These are phyloP conservation scores for Monascus purpureus DNA, from an alignment of 495 filamentous ascomycete species.

Conservation along the genomic window DNA sequence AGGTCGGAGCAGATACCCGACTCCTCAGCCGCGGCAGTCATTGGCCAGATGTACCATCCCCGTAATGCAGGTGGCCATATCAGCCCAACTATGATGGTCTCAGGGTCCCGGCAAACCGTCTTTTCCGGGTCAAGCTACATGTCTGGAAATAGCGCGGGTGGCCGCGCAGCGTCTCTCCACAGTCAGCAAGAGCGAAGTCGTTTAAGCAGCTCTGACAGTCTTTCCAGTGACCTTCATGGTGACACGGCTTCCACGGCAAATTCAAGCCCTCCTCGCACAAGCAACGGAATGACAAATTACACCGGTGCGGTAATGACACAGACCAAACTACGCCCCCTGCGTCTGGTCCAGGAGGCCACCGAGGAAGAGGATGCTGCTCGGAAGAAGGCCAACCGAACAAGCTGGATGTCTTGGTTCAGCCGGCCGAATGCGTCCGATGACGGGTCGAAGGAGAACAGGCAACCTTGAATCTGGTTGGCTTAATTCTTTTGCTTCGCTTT, in stretches of 20 bases:
- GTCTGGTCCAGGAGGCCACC: slow-evolving; percentile 60
- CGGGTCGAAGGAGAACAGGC: slow-evolving; percentile 7
- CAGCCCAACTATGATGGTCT: slow-evolving; percentile 35
- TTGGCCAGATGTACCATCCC: slow-evolving; percentile 74
- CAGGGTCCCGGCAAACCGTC: slow-evolving; percentile 30
- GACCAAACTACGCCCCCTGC: slow-evolving; percentile 70
- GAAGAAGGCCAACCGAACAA: slow-evolving; percentile 45
- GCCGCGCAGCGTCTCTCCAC: slow-evolving; percentile 33
- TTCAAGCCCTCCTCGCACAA: slow-evolving; percentile 41
- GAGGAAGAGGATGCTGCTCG: slow-evolving; percentile 36
- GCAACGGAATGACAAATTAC: slow-evolving; percentile 39
- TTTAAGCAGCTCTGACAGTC: slow-evolving; percentile 44
- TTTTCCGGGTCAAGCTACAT: slow-evolving; percentile 30
- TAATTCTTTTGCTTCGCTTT: slow-evolving; percentile 13
- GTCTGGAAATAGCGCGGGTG: slow-evolving; percentile 33
- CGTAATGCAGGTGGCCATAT: slow-evolving; percentile 43
- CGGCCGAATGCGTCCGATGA: slow-evolving; percentile 10
- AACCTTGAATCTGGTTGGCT: slow-evolving; percentile 11
- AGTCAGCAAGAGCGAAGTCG: slow-evolving; percentile 28
- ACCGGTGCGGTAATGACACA: slow-evolving; percentile 49
- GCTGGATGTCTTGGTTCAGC: slow-evolving; percentile 50
- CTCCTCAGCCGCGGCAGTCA: slow-evolving; percentile 49
- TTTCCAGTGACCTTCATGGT: slow-evolving; percentile 43
- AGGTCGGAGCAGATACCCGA: slow-evolving; percentile 54
- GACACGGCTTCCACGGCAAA: slow-evolving; percentile 34